Conservation (phyloP, 148 eudicot genomes). For the Arbutus unedo region DNA sequence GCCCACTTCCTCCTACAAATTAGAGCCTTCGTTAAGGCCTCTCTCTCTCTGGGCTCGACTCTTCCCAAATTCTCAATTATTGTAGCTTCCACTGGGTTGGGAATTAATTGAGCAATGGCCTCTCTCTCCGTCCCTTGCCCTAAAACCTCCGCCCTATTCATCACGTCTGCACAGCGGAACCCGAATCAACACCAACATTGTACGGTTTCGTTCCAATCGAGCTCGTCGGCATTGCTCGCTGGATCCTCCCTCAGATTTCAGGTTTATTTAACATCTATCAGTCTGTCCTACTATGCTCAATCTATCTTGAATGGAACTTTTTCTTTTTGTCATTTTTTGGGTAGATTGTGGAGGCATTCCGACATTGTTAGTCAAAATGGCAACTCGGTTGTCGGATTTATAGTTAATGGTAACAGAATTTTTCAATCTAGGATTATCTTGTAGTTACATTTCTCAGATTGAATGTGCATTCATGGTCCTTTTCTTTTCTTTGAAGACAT, state of each 20-base stretch:
- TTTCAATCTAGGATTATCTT: not conserved
- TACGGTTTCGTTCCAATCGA: constrained; percentile 23
- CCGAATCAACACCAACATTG: not conserved
- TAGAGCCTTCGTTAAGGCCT: not conserved
- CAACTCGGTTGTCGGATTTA: not conserved
- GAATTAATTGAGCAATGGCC: constrained; percentile 25
- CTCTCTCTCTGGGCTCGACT: constrained; percentile 10
- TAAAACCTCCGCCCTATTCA: constrained; percentile 21
- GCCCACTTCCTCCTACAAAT: too few relatives aligned
- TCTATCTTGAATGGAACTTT: not conserved
- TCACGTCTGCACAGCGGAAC: constrained; percentile 6
- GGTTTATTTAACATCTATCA: constrained; percentile 9
- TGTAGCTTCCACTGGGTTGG: not conserved
- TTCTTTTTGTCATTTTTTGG: not conserved
- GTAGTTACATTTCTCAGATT: not conserved
- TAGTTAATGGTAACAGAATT: not conserved
- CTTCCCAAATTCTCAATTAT: not conserved
- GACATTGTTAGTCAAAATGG: not conserved
- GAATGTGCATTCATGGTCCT: not conserved
- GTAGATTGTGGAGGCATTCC: not conserved
- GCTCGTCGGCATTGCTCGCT: constrained; percentile 16
- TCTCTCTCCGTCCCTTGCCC: constrained; percentile 40
- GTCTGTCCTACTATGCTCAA: not conserved
- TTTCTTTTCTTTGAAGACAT: not conserved
- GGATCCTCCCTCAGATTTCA: constrained; percentile 24